A percentile compares a stretch with the other conserved stretches of the same genome.
phyloP scores from a whole-genome alignment of 106 monocot genomes.

The Dendrobium officinale region DNA sequence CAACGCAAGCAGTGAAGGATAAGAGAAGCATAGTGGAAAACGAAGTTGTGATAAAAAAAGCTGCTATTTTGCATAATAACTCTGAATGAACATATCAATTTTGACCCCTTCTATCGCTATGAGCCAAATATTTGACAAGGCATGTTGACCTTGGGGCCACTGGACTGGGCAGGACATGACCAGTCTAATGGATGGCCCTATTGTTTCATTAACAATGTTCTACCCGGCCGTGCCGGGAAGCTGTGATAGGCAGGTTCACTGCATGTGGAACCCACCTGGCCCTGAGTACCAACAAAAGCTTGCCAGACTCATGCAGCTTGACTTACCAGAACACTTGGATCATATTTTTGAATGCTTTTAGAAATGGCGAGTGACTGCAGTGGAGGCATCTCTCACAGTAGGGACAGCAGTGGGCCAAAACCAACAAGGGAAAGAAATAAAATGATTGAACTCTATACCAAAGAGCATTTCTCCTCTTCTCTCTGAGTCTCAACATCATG shows the following conservation, averaged over 20 bases:
- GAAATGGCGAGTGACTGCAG: background rate
- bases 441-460: background rate
- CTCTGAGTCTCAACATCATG: background rate
- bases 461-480: background rate
- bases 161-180: background rate
- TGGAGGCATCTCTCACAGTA: background rate
- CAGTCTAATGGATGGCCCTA: background rate
- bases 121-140: background rate
- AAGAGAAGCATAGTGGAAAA: background rate
- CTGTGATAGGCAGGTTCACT: background rate
- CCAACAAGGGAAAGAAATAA: background rate
- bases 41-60: background rate
- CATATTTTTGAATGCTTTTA: background rate
- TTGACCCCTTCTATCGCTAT: slow-evolving; percentile 1
- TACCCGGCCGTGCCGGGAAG: background rate
- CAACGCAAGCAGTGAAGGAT: background rate
- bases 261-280: background rate
- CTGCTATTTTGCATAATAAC: background rate
- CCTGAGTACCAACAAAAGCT: background rate
- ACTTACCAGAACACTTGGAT: background rate
- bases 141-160: slow-evolving; percentile 2
- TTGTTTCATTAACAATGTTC: background rate
- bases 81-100: background rate
- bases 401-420: background rate
- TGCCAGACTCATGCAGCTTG: background rate